Percentiles rank a stretch among this genome's conserved stretches.
These are phyloP conservation scores for Paecilomyces formosus DNA, from an alignment of 2,329 filamentous ascomycete genomes.

Conservation along the genomic window DNA sequence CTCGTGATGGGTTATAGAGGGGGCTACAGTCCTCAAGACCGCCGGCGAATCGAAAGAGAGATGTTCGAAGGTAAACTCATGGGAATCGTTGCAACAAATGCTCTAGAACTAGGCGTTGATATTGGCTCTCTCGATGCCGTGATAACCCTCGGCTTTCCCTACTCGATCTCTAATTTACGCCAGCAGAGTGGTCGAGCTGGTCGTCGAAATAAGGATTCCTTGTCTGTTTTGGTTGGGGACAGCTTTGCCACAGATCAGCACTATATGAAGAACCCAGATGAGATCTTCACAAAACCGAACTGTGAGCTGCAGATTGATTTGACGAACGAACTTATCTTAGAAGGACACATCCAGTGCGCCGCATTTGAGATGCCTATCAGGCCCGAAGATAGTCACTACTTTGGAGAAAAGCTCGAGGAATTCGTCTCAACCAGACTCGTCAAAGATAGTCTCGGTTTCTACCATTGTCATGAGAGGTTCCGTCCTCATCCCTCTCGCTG, in stretches of 20 bases:
- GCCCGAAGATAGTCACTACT: slow-evolving; percentile 69
- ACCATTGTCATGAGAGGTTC: slow-evolving; percentile 83
- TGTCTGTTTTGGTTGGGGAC: slow-evolving; percentile 84
- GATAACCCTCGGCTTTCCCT: slow-evolving; percentile 88
- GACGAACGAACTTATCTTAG: slow-evolving; percentile 81
- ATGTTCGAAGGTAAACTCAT: slow-evolving; percentile 96
- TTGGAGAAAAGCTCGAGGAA: slow-evolving; percentile 63
- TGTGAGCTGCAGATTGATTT: slow-evolving; percentile 84
- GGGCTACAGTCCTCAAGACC: slow-evolving; percentile 86
- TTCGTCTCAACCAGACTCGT: slow-evolving; percentile 69
- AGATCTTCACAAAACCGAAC: slow-evolving; percentile 85
- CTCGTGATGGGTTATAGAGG: slow-evolving; percentile 94
- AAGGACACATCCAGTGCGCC: slow-evolving; percentile 92
- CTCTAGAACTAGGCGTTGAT: slow-evolving; percentile 87
- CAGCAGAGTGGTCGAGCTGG: slow-evolving; percentile 94
- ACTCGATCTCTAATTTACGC: slow-evolving; percentile 86
- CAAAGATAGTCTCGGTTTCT: slow-evolving; percentile 71
- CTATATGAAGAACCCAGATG: slow-evolving; percentile 93
- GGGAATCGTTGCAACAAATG: slow-evolving; percentile 88
- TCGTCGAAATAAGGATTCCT: slow-evolving; percentile 82
- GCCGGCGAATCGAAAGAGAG: slow-evolving; percentile 79
- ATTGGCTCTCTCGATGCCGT: slow-evolving; percentile 93
- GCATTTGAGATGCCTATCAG: slow-evolving; percentile 90
- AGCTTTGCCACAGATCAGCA: slow-evolving; percentile 87
- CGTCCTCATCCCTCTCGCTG: slow-evolving; percentile 74